Base-by-base conservation (phyloP, 208 protist species). In the Crithidia bombi region DNA sequence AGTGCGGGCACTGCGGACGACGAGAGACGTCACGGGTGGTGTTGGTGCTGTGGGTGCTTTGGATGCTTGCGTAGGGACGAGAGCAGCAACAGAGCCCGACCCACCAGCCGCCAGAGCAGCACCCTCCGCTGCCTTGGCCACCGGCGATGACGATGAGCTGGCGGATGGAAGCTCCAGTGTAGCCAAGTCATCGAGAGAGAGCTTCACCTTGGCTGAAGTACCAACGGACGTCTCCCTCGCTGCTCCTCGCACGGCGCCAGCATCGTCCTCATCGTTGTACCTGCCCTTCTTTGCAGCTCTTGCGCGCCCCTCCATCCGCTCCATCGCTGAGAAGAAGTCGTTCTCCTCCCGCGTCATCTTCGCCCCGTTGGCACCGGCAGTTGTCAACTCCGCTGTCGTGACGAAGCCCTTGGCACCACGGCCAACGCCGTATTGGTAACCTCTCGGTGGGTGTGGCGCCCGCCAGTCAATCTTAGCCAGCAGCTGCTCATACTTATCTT, bases 401-500 rank as follows among this genome's bases (percentile, higher is more conserved):
- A 84, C 62, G 28, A 96, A 91, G 12, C 73, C 72, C 36, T 88
- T 89, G 1, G 88, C 91, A 12, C 91, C 91, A n/a, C 91, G 83
- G 17, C 91, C 91, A 12, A 83, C 59, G 17, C 91, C 91, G 65
- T 83, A 91, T 50, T 86, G 76, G 56, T 96, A 96, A n/a, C 83
- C 80, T 21, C 78, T 85, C 12, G 91, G 91, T 15, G 91, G 88
- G 41, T 78, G 64, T 10, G 82, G 56, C 12, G 83, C 61, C n/a
- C 77, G 75, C 91, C 91, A 95, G 78, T 93, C 83, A 56, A 89
- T 87, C 65, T 85, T 88, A 41, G 75, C 43, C 21, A 92, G 78
- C 57, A 95, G 47, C 56, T 85, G 79, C 65, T 92, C 90, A 61
- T 95, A 95, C 58, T 89, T 89, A 65, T 92, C 87, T 19, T 47